Base-by-base conservation (phyloP, 129 eudicot genomes). In the Apium graveolens region DNA sequence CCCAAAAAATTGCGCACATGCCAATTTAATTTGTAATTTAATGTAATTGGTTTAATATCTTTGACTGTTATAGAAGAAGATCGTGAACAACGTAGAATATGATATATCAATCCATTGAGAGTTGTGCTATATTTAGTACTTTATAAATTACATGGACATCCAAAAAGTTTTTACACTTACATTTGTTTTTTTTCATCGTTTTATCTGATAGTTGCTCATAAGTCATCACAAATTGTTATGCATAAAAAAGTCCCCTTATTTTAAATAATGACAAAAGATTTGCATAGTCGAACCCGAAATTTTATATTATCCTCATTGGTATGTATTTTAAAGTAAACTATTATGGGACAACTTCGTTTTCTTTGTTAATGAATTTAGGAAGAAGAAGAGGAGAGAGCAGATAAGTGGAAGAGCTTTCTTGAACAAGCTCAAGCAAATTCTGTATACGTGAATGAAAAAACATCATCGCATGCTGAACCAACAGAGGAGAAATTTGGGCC, bases 311-410 rank as follows among this genome's bases (percentile, higher is more conserved):
- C n/a, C 29, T 65, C 29, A 31, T 29, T 65, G 29, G 8, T 65
- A 7, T 3, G 38, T 31, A 57, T 65, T 29, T 24, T 65, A 29
- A 66, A 48, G 44, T 29, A 73, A 74, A 32, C 4, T 26, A 41
- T 60, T 38, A 62, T 43, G 8, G 4, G 78, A 29, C 76, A 43
- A 41, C 32, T 72, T 29, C 74, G 34, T 44, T 80, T 77, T 66
- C 51, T 78, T 38, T 57, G 68, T 34, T 20, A 26, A 51, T 68
- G 57, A 42, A 82, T 88, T 35, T 86, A 96, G 99, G 85, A 87
- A 72, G 99, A 96, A 84, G 99, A 96, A 83, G 95, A 82, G 75
- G 97, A 96, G 84, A 89, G 99, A 85, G 80, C 81, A 82, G 82
- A 83, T 35, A 96, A 96, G 82, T 96, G 99, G 99, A 84, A 78